These are phyloP conservation scores for Boletus tomentosulus DNA, from an alignment of 768 basidiomycete genomes.

Conservation along the genomic window DNA sequence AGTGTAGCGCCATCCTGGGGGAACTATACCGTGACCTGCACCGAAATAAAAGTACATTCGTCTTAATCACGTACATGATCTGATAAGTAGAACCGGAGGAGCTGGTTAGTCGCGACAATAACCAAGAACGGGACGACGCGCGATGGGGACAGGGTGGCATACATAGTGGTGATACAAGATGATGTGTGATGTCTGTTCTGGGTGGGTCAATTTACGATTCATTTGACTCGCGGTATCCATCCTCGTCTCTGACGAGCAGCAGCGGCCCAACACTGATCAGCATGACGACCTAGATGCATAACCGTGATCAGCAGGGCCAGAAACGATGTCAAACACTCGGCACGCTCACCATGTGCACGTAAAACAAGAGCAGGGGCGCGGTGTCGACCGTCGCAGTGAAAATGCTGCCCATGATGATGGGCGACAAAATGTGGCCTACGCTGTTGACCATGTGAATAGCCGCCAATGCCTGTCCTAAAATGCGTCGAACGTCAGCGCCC, in stretches of 20 bases:
- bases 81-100: background rate
- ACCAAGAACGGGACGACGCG: background rate
- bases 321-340: background rate
- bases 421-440: slow-evolving; percentile 21
- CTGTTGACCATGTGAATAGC: slow-evolving; percentile 26
- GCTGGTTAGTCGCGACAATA: background rate
- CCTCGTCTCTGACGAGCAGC: slow-evolving; percentile 24
- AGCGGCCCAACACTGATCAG: slow-evolving; percentile 13
- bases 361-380: slow-evolving; percentile 20
- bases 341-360: slow-evolving; percentile 21
- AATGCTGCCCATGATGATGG: slow-evolving; percentile 30
- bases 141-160: background rate
- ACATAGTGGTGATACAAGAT: background rate
- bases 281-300: slow-evolving; percentile 11
- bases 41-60: background rate
- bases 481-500: background rate
- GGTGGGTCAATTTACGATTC: slow-evolving; percentile 2
- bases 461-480: slow-evolving; percentile 27
- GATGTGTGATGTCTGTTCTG: background rate
- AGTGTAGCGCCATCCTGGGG: too few relatives aligned
- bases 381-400: slow-evolving; percentile 22
- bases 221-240: slow-evolving; percentile 10
- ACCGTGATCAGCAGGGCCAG: background rate
- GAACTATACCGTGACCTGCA: too few relatives aligned
- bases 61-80: background rate